Percentiles rank a stretch among this genome's conserved stretches.
phyloP scores from a whole-genome alignment of 257 asterid species.

The Anisodus acutangulus region DNA sequence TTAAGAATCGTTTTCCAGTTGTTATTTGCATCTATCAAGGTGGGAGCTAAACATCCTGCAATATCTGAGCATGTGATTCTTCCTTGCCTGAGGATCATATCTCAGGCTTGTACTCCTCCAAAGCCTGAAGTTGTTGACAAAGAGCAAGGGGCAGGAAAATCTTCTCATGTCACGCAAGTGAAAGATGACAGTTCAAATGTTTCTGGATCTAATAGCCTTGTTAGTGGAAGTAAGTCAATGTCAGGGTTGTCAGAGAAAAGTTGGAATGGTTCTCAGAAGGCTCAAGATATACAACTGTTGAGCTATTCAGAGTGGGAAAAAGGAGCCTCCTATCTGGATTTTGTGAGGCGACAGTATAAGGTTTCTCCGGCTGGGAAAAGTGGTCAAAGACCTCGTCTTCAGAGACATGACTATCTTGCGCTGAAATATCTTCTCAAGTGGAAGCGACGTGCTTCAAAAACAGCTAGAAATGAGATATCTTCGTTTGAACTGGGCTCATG shows the following conservation, averaged over 20 bases:
- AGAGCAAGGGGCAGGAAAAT: conserved; percentile 69
- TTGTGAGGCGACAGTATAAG: conserved; percentile 95
- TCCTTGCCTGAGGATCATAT: conserved; percentile 92
- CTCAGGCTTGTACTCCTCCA: conserved; percentile 97
- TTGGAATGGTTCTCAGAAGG: conserved; percentile 78
- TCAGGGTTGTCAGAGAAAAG: conserved; percentile 66
- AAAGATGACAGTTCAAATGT: conserved; percentile 66
- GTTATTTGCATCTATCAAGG: conserved; percentile 88
- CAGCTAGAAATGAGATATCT: conserved; percentile 66
- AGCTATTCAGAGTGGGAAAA: conserved; percentile 98
- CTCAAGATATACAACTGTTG: conserved; percentile 81
- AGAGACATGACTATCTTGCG: conserved; percentile 76
- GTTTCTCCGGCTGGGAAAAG: conserved; percentile 76
- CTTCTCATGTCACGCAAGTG: conserved; percentile 54
- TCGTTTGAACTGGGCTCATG: conserved; percentile 97
- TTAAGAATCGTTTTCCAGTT: conserved; percentile 89
- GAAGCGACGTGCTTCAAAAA: conserved; percentile 80
- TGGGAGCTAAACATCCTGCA: conserved; percentile 99
- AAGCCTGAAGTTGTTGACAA: conserved; percentile 87
- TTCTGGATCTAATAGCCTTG: conserved; percentile 62
- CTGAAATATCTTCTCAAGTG: conserved; percentile 93
- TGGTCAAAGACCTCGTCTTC: conserved; percentile 83
- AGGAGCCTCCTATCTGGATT: conserved; percentile 98
- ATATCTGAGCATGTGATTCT: conserved; percentile 94
- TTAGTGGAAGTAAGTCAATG: conserved; percentile 54